These are phyloP conservation scores for Dryas drummondii DNA, from an alignment of 306 rosid species.

Conservation along the genomic window DNA sequence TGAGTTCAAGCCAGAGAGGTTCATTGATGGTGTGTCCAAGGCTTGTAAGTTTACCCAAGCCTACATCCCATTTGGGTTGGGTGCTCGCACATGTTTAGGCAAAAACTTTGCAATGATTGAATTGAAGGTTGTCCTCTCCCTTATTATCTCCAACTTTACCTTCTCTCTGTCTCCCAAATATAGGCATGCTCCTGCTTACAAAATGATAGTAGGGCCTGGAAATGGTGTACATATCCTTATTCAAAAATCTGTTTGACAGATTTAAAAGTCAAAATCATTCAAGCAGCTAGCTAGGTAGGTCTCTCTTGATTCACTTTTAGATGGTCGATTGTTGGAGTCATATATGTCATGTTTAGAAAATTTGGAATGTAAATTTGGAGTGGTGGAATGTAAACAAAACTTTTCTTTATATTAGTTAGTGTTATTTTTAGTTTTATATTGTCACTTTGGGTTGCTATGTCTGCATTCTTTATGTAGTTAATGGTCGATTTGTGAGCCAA, in stretches of 20 bases:
- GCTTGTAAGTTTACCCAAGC: conserved; percentile 74
- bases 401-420: background rate
- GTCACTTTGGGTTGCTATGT: no score
- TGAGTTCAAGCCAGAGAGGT: conserved; percentile 84
- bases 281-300: background rate
- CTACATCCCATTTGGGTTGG: conserved; percentile 79
- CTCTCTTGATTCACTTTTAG: background rate
- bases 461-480: no score
- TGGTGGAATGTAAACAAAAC: background rate
- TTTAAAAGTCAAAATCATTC: background rate
- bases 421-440: background rate
- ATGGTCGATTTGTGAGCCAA: no score
- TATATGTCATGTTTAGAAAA: background rate
- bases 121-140: conserved; percentile 51
- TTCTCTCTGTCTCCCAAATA: conserved; percentile 71
- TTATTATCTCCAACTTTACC: conserved; percentile 50
- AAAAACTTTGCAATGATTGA: conserved; percentile 79
- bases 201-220: conserved; percentile 83
- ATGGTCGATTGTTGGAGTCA: background rate
- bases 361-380: background rate
- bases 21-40: conserved; percentile 64
- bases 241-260: conserved; percentile 25
- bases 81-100: conserved; percentile 76
- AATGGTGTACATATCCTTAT: conserved; percentile 58
- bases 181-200: conserved; percentile 67